Percentiles rank a stretch among this genome's conserved stretches.
These are phyloP conservation scores for Fusarium sp. DNA, from an alignment of 2,329 filamentous ascomycete genomes.

Conservation along the genomic window DNA sequence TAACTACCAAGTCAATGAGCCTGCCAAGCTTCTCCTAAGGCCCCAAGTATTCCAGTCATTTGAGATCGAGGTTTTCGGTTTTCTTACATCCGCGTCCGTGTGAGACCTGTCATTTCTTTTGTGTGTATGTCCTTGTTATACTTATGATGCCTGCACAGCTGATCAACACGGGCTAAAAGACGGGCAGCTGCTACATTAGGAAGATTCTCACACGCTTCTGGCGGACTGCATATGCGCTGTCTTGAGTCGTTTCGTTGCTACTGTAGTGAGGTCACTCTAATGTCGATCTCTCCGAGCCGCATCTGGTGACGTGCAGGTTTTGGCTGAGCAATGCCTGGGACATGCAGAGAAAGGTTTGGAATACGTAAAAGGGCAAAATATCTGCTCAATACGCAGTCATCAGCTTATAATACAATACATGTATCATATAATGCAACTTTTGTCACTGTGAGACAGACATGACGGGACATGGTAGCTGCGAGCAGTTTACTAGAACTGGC, in stretches of 20 bases:
- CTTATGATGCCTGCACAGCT: constrained; percentile 8
- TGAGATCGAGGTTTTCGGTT: background rate
- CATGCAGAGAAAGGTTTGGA: background rate
- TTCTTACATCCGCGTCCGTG: background rate
- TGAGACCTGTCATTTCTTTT: background rate
- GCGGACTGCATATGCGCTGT: constrained; percentile 23
- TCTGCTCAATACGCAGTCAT: background rate
- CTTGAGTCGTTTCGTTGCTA: background rate
- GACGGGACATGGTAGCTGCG: background rate
- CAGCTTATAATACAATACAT: background rate
- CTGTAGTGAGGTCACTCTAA: background rate
- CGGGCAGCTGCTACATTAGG: background rate
- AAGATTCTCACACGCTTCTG: constrained; percentile 3
- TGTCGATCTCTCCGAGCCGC: constrained; percentile 30
- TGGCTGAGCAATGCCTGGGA: background rate
- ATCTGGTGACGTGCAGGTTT: constrained; percentile 16
- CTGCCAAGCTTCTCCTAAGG: background rate
- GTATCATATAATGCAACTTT: background rate
- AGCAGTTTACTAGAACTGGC: constrained; percentile 3
- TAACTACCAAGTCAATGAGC: background rate
- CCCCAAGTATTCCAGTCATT: background rate
- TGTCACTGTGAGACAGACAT: background rate
- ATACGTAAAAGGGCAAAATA: background rate
- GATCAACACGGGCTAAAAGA: background rate
- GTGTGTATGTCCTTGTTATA: background rate